Base-by-base conservation (phyloP, 2,329 filamentous ascomycete genomes). In the Trichoderma sp. region DNA sequence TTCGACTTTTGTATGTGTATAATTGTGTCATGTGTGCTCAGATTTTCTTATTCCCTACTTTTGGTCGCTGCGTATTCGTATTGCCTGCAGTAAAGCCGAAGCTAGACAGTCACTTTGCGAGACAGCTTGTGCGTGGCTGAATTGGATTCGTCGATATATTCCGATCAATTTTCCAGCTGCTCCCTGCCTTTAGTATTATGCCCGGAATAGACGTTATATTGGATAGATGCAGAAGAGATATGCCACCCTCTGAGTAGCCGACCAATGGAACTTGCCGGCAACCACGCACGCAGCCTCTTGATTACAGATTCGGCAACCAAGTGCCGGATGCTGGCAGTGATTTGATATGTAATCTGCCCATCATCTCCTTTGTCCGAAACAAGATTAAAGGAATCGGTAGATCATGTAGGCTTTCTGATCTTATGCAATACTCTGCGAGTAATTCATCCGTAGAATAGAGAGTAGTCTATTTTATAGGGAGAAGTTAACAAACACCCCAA, bases 41-140 rank as follows among this genome's bases (percentile, higher is more conserved):
- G 8, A 33, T 8, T 8, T 2, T 33, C 31, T 33, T 8, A 8
- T 33, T 33, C 31, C 1, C 7, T 33, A 2, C 8, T 33, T 33
- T 33, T 33, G 5, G 53, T 24, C 29, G 63, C 53, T 52, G 63
- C 63, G 64, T 67, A 67, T 67, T 67, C 64, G 64, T 66, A 66
- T 66, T 66, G 62, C 4, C 31, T 21, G 24, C 49, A n/a, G 8
- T 13, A 21, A 49, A 21, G 40, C 40, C 40, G 40, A 43, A 43
- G 40, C 40, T 43, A 43, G 3, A n/a, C 40, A 40, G 31, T 7
- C 6, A 33, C 31, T 40, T 7, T 40, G 16, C 19, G 6, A 43
- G 40, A 10, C 40, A 43, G 6, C 40, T 43, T 19, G 16, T 43
- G 40, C 40, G 40, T 43, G 40, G 40, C 40, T 43, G 40, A 10